Conservation (phyloP, 257 asterid species). For the Solanum microdontum region DNA sequence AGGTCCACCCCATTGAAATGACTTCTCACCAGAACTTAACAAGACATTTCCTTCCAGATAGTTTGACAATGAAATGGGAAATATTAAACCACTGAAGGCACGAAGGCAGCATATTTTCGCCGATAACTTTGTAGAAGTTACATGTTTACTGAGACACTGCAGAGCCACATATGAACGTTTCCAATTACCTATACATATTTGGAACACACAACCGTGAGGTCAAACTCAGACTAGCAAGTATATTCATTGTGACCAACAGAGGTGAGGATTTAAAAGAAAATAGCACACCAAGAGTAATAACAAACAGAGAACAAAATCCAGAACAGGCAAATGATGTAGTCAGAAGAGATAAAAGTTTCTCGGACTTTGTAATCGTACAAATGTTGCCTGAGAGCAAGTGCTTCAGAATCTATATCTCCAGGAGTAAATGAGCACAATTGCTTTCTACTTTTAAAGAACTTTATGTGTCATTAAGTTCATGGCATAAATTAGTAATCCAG, state of each 20-base stretch:
- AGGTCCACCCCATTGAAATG: slow-evolving; percentile 55
- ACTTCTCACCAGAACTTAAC: slow-evolving; percentile 36
- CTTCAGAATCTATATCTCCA: background rate
- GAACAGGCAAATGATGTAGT: background rate
- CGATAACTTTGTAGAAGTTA: slow-evolving; percentile 26
- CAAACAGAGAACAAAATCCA: background rate
- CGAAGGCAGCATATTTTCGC: slow-evolving; percentile 18
- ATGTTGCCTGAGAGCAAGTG: background rate
- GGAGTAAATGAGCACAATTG: background rate
- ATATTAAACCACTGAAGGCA: slow-evolving; percentile 22
- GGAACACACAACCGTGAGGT: background rate
- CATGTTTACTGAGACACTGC: slow-evolving; percentile 54
- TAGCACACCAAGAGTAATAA: background rate
- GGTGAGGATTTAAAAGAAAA: background rate
- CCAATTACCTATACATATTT: slow-evolving; percentile 63
- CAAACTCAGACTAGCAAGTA: background rate
- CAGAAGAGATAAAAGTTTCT: background rate
- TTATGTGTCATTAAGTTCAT: background rate
- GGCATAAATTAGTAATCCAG: background rate
- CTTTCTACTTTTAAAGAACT: background rate
- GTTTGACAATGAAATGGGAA: slow-evolving; percentile 57
- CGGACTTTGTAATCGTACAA: background rate
- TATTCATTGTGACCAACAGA: background rate
- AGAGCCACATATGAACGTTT: slow-evolving; percentile 72
- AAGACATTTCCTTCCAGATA: slow-evolving; percentile 64